Evolutionary conservation across 805 yeast species (phyloP).

Genomic region (Candida piceae): DNA sequence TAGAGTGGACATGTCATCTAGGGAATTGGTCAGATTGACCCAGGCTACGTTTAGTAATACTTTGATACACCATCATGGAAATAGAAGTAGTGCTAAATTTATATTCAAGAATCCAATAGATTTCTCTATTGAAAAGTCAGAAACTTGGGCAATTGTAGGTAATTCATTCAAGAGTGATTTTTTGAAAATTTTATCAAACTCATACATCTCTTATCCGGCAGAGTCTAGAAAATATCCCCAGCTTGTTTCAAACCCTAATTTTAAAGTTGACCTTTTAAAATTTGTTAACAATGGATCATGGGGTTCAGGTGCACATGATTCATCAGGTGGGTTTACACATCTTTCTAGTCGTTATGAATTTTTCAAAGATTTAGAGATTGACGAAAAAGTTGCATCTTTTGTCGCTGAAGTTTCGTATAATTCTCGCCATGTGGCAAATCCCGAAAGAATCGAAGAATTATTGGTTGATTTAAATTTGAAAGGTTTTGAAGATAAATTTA

Average conservation of each 20-base stretch:
- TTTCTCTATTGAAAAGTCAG: constrained; percentile 33
- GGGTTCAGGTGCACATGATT: constrained; percentile 33
- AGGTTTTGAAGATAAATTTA: constrained; percentile 65
- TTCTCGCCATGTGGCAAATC: constrained; percentile 33
- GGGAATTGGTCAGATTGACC: constrained; percentile 8
- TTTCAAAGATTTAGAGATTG: constrained; percentile 72
- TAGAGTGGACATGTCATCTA: neutral
- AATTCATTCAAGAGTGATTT: constrained; percentile 46
- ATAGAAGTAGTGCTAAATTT: neutral
- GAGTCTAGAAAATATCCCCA: constrained; percentile 51
- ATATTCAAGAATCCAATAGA: constrained; percentile 38
- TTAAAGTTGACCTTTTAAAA: constrained; percentile 36
- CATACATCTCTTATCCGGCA: constrained; percentile 48
- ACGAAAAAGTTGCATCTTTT: constrained; percentile 59
- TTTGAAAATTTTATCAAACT: constrained; percentile 52
- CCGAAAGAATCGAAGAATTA: constrained; percentile 35
- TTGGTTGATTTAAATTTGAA: constrained; percentile 48
- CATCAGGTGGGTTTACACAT: constrained; percentile 54
- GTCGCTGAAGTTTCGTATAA: constrained; percentile 53
- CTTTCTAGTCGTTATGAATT: constrained; percentile 86
- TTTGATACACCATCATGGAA: neutral
- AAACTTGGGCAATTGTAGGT: constrained; percentile 55
- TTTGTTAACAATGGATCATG: constrained; percentile 32
- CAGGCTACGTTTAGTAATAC: constrained; percentile 12
- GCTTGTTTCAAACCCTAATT: constrained; percentile 37